Percentiles rank a stretch among this genome's conserved stretches.
phyloP scores from a whole-genome alignment of 371 early-diverging fungal species.

The Mortierella sp. region DNA sequence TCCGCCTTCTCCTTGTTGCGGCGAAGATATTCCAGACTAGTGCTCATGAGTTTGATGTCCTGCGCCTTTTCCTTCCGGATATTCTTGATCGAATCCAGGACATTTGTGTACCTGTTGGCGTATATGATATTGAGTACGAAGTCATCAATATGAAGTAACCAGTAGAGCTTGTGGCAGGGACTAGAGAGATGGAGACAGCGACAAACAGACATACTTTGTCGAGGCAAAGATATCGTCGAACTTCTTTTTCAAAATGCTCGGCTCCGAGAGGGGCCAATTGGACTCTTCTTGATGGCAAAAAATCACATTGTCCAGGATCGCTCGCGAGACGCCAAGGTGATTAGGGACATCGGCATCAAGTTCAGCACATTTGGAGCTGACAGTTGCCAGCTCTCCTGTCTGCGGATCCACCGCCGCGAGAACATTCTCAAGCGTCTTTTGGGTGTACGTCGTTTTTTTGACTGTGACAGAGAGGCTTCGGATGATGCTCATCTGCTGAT shows the following conservation, averaged over 20 bases:
- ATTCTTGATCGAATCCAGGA: conserved; percentile 85
- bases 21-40: conserved; percentile 74
- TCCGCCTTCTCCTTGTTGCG: conserved; percentile 81
- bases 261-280: conserved; percentile 98
- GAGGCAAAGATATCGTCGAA: conserved; percentile 99
- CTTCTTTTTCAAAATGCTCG: conserved; percentile 93
- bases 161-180: background rate
- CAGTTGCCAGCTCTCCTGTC: conserved; percentile 74
- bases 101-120: conserved; percentile 87
- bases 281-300: conserved; percentile 99
- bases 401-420: conserved; percentile 70
- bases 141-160: background rate
- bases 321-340: conserved; percentile 90
- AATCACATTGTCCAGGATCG: conserved; percentile 98
- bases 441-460: conserved; percentile 69
- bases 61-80: conserved; percentile 78
- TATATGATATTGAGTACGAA: background rate
- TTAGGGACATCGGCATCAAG: conserved; percentile 88
- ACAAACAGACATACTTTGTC: conserved; percentile 82
- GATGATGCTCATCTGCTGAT: conserved; percentile 80
- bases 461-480: conserved; percentile 86
- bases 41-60: conserved; percentile 75
- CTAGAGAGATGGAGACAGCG: no score
- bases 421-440: conserved; percentile 91
- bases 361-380: conserved; percentile 88